A percentile compares a stretch with the other conserved stretches of the same genome.
phyloP scores from a whole-genome alignment of 352 stramenopile species.

The Globisporangium perplexum region DNA sequence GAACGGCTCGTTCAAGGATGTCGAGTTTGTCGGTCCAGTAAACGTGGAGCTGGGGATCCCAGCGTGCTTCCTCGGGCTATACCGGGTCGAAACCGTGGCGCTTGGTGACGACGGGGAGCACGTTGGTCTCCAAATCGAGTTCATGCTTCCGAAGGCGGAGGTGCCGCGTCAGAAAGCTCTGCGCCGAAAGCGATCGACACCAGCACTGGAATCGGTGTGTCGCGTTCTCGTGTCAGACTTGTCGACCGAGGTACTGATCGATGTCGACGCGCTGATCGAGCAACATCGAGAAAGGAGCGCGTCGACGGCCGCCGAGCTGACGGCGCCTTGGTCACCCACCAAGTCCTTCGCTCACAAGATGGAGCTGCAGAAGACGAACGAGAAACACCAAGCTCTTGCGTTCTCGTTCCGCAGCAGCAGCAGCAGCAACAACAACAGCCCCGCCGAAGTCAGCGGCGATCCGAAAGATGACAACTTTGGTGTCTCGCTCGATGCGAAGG shows the following conservation, averaged over 20 bases:
- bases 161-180: not conserved
- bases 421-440: conserved; percentile 1
- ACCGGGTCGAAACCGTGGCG: conserved; percentile 42
- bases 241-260: conserved; percentile 43
- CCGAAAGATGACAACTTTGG: conserved; percentile 3
- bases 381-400: conserved; percentile 25
- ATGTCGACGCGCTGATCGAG: conserved; percentile 50
- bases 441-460: not conserved
- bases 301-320: conserved; percentile 21
- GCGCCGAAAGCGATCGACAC: conserved; percentile 7
- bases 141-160: conserved; percentile 31
- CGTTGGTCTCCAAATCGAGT: conserved; percentile 51
- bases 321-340: conserved; percentile 29
- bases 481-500: conserved; percentile 1
- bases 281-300: conserved; percentile 29
- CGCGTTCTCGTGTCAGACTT: conserved; percentile 42
- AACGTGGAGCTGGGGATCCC: conserved; percentile 42
- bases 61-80: conserved; percentile 51
- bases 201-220: conserved; percentile 25
- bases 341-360: conserved; percentile 23
- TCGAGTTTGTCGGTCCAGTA: conserved; percentile 48
- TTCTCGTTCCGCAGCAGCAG: conserved; percentile 17
- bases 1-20: conserved; percentile 52
- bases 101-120: conserved; percentile 29
- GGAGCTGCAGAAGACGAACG: conserved; percentile 23